Conservation (phyloP, 768 basidiomycete genomes). For the Mycena floridula region DNA sequence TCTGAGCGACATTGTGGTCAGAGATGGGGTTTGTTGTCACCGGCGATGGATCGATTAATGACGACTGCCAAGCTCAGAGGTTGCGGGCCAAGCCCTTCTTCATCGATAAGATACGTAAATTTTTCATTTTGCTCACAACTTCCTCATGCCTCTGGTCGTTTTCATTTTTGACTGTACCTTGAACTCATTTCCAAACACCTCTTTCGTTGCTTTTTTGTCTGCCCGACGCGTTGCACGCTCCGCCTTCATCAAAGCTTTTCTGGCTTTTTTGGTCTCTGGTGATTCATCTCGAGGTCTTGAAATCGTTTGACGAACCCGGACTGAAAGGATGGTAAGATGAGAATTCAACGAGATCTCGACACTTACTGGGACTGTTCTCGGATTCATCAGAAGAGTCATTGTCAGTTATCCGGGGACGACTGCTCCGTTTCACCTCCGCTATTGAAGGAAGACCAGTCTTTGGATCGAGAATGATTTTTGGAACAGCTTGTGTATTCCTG, state of each 20-base stretch:
- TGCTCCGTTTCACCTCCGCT: slow-evolving; percentile 14
- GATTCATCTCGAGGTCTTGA: slow-evolving; percentile 72
- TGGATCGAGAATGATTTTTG: slow-evolving; percentile 67
- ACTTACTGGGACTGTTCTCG: no score
- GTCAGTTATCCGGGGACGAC: slow-evolving; percentile 14
- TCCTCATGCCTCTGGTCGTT: slow-evolving; percentile 39
- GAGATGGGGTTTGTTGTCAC: background rate
- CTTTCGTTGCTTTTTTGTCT: slow-evolving; percentile 63
- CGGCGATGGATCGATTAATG: no score
- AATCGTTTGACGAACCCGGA: slow-evolving; percentile 39
- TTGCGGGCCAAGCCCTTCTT: background rate
- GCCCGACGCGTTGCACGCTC: slow-evolving; percentile 57
- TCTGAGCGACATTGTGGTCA: slow-evolving; percentile 4
- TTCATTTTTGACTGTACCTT: slow-evolving; percentile 50
- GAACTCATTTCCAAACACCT: slow-evolving; percentile 57
- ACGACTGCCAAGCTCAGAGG: no score
- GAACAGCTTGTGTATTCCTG: slow-evolving; percentile 43
- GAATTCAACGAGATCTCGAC: slow-evolving; percentile 18
- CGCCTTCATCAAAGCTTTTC: slow-evolving; percentile 65
- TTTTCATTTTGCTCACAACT: slow-evolving; percentile 24
- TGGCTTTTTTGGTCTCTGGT: slow-evolving; percentile 63
- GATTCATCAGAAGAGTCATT: slow-evolving; percentile 22
- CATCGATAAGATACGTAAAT: background rate
- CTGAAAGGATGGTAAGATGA: background rate
- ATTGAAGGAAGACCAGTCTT: slow-evolving; percentile 73